Conservation (phyloP, 768 basidiomycete species). For the Agrocybe chaxingu region DNA sequence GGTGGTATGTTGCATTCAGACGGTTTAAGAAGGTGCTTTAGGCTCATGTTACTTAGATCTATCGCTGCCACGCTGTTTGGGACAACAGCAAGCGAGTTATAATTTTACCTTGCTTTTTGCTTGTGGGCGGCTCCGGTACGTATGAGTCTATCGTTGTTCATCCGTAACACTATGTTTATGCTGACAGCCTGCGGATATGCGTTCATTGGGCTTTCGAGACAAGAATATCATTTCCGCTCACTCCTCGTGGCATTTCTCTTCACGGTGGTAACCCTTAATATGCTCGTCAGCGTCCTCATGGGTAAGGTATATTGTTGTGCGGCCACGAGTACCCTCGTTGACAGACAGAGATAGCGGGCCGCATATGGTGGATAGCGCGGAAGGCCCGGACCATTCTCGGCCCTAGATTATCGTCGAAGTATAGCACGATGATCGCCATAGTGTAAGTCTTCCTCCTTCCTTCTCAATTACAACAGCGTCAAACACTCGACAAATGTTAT, state of each 20-base stretch:
- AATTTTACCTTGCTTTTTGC: conserved; percentile 20
- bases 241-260: conserved; percentile 26
- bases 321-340: neutral
- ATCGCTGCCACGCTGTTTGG: conserved; percentile 30
- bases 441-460: conserved; percentile 18
- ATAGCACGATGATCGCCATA: conserved; percentile 24
- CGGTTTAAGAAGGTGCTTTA: neutral
- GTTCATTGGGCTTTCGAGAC: conserved; percentile 23
- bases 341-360: conserved; percentile 18
- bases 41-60: conserved; percentile 19
- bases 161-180: neutral
- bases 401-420: conserved; percentile 19
- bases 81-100: conserved; percentile 26
- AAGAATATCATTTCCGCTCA: conserved; percentile 24
- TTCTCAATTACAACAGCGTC: neutral
- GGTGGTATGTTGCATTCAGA: conserved; percentile 17
- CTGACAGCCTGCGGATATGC: conserved; percentile 22
- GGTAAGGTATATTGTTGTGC: conserved; percentile 18
- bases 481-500: conserved; percentile 17
- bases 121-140: conserved; percentile 24
- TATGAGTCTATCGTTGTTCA: conserved; percentile 3
- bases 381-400: conserved; percentile 22
- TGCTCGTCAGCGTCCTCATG: conserved; percentile 26
- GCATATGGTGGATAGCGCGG: conserved; percentile 29
- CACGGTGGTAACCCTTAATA: conserved; percentile 25